These are phyloP conservation scores for Pyrrhoderma lamaoense DNA, from an alignment of 1,284 basidiomycete species.

Conservation along the genomic window DNA sequence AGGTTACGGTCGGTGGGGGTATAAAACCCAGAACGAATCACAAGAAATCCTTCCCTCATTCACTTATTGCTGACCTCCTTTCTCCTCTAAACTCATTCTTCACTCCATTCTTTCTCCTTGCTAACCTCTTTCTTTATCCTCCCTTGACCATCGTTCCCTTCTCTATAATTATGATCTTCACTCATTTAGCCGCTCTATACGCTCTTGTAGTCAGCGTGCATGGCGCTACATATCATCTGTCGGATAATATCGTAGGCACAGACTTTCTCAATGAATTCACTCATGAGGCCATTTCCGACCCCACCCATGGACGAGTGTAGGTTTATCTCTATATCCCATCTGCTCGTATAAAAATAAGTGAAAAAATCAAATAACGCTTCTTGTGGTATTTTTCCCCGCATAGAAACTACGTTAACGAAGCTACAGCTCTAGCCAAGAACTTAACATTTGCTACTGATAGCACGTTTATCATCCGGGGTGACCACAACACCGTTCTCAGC, in stretches of 20 bases:
- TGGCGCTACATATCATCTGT: slow-evolving; percentile 28
- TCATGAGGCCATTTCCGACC: slow-evolving; percentile 40
- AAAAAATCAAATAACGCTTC: not conserved
- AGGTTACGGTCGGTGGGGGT: too few relatives aligned
- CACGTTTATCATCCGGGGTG: slow-evolving; percentile 39
- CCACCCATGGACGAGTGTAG: slow-evolving; percentile 42
- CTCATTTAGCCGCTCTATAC: too few relatives aligned
- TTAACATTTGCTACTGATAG: slow-evolving; percentile 40
- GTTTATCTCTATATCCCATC: slow-evolving; percentile 19
- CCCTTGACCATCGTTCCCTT: too few relatives aligned
- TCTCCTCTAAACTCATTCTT: too few relatives aligned
- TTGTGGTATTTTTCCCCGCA: slow-evolving; percentile 1
- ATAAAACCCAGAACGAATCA: too few relatives aligned
- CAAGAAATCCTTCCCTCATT: too few relatives aligned
- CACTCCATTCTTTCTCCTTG: too few relatives aligned
- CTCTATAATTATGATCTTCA: too few relatives aligned
- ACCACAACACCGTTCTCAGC: slow-evolving; percentile 26
- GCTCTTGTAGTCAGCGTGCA: slow-evolving; percentile 1
- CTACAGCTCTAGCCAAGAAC: slow-evolving; percentile 38
- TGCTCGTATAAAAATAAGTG: too few relatives aligned
- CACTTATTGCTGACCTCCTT: too few relatives aligned
- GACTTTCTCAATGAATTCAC: slow-evolving; percentile 37
- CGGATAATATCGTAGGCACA: slow-evolving; percentile 35
- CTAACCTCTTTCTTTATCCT: too few relatives aligned
- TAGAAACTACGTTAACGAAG: slow-evolving; percentile 46